Evolutionary conservation across 495 filamentous ascomycete genomes (phyloP).

Genomic region (Sphaerosporella brunnea): DNA sequence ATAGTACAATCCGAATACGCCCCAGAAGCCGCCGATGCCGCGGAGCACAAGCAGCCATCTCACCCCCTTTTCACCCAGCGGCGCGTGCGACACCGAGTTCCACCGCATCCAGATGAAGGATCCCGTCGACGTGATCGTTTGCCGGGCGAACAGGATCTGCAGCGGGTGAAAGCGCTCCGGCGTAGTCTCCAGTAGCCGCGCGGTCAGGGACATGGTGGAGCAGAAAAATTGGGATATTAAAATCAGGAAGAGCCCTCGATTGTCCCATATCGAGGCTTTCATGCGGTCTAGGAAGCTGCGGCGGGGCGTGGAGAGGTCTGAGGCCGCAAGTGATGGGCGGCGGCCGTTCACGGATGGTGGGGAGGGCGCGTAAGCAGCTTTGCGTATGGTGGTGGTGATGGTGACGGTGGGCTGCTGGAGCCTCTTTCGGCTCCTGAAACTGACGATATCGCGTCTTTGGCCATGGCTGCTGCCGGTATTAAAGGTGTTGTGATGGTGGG

Average conservation of each 20-base stretch:
- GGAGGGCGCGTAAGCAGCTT: background rate
- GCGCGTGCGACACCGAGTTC: conserved; percentile 44
- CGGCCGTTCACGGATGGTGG: background rate
- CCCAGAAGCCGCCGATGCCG: conserved; percentile 66
- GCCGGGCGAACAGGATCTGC: conserved; percentile 75
- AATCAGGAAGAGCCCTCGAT: conserved; percentile 60
- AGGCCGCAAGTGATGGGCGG: no score
- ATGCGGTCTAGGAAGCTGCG: background rate
- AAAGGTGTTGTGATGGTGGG: no score
- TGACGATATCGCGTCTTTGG: no score
- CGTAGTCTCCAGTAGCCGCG: conserved; percentile 54
- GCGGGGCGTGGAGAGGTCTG: background rate
- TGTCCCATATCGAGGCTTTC: conserved; percentile 21
- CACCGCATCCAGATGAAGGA: conserved; percentile 61
- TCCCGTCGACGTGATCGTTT: conserved; percentile 54
- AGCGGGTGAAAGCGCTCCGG: conserved; percentile 60
- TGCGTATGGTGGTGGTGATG: background rate
- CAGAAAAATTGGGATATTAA: conserved; percentile 67
- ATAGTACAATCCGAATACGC: conserved; percentile 64
- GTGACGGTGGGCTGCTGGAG: background rate
- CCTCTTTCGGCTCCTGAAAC: no score
- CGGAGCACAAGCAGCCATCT: conserved; percentile 48
- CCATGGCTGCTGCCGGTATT: no score
- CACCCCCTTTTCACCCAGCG: conserved; percentile 50
- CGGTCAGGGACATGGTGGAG: conserved; percentile 71